phyloP scores from a whole-genome alignment of 495 filamentous ascomycete species.

The Chaetomium tenue region DNA sequence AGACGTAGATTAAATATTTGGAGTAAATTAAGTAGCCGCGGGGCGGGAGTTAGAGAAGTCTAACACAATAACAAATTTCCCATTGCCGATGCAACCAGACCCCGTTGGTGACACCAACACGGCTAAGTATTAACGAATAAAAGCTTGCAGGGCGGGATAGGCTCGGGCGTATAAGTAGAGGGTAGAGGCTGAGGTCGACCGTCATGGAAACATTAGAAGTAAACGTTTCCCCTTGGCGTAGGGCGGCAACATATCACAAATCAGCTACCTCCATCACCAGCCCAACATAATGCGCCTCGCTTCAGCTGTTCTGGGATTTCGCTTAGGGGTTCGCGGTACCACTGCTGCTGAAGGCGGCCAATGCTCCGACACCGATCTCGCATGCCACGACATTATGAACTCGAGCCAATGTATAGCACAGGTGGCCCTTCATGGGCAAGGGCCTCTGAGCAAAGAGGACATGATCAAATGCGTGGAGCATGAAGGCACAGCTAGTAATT shows the following conservation, averaged over 20 bases:
- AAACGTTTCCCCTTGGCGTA: background rate
- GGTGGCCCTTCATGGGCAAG: background rate
- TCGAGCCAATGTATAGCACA: constrained; percentile 3
- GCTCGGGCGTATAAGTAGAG: background rate
- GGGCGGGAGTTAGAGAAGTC: background rate
- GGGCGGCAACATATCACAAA: background rate
- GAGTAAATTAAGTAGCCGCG: background rate
- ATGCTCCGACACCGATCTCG: background rate
- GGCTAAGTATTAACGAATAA: background rate
- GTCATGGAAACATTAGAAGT: too few relatives aligned
- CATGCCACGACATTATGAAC: constrained; percentile 3
- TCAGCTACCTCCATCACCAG: too few relatives aligned
- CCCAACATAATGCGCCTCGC: background rate
- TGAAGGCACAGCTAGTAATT: background rate
- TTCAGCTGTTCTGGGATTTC: background rate
- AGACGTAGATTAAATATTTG: background rate
- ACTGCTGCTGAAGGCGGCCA: background rate
- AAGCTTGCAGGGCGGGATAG: too few relatives aligned
- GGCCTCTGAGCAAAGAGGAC: background rate
- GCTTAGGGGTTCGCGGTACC: background rate
- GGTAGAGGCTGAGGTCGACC: too few relatives aligned
- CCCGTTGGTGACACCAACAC: background rate
- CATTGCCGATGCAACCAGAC: background rate
- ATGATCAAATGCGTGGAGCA: constrained; percentile 8
- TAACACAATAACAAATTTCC: background rate